Percentiles rank a stretch among this genome's conserved stretches.
phyloP scores from a whole-genome alignment of 169 alveolate genomes.

The Plasmodium reichenowi region DNA sequence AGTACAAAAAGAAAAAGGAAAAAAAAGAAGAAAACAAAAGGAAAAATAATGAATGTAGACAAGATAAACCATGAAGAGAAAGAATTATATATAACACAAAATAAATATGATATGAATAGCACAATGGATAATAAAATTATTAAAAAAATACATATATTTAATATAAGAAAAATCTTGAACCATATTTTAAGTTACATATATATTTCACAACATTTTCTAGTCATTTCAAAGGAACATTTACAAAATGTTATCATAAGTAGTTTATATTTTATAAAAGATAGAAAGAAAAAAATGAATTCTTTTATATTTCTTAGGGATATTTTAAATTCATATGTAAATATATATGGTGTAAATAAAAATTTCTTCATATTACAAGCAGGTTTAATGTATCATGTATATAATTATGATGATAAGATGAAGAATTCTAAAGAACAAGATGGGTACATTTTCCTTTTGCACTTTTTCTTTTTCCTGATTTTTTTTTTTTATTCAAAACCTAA shows the following conservation, averaged over 20 bases:
- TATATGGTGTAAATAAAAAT: not conserved
- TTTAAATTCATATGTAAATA: conserved; percentile 29
- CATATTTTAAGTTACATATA: conserved; percentile 24
- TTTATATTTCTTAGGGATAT: conserved; percentile 5
- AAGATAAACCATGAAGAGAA: not conserved
- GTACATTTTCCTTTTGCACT: conserved; percentile 23
- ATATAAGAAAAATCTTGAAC: conserved; percentile 21
- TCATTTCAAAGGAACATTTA: conserved; percentile 16
- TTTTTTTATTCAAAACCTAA: conserved; percentile 22
- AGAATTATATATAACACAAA: not conserved
- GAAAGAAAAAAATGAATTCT: conserved; percentile 14
- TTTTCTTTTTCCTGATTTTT: conserved; percentile 59
- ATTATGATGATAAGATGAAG: not conserved
- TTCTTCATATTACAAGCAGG: conserved; percentile 5
- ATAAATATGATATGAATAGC: not conserved
- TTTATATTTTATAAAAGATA: conserved; percentile 56
- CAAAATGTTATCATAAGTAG: conserved; percentile 26
- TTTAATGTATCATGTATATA: not conserved
- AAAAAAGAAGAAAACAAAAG: not conserved
- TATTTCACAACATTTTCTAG: conserved; percentile 17
- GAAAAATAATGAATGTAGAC: not conserved
- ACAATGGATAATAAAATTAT: not conserved
- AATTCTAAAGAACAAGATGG: not conserved
- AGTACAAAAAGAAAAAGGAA: conserved; percentile 1
- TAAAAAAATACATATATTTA: not conserved